These are phyloP conservation scores for Glycyrrhiza uralensis DNA, from an alignment of 306 rosid genomes.

Conservation along the genomic window DNA sequence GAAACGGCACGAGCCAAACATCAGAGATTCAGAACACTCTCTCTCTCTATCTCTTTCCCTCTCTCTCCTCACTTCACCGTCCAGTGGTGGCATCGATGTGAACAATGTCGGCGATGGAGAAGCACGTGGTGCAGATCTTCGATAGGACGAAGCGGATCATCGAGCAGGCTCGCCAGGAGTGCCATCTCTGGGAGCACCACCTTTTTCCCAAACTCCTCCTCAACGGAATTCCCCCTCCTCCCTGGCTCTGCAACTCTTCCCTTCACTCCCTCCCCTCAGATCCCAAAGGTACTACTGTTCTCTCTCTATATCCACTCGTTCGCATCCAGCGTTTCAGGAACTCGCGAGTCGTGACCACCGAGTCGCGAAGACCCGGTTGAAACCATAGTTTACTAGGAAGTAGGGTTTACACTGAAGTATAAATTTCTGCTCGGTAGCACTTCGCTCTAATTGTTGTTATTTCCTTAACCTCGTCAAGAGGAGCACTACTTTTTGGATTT, in stretches of 20 bases:
- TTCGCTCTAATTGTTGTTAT: neutral
- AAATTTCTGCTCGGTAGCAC: neutral
- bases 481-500: neutral
- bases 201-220: conserved; percentile 72
- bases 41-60: too few species aligned
- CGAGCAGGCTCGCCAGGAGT: conserved; percentile 68
- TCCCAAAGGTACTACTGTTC: conserved; percentile 41
- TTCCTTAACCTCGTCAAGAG: neutral
- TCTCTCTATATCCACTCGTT: neutral
- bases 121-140: conserved; percentile 68
- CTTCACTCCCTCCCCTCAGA: conserved; percentile 38
- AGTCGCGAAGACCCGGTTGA: neutral
- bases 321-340: neutral
- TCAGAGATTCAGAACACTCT: too few species aligned
- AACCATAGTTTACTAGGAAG: neutral
- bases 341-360: neutral
- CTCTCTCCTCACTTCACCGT: neutral
- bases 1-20: neutral
- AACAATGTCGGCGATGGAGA: conserved; percentile 61
- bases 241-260: conserved; percentile 54
- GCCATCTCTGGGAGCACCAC: conserved; percentile 64
- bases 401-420: conserved; percentile 10
- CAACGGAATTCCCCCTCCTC: conserved; percentile 76
- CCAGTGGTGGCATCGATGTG: neutral
- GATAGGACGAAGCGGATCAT: conserved; percentile 63